Base-by-base conservation (phyloP, 805 yeast species). In the Yarrowia hollandica region DNA sequence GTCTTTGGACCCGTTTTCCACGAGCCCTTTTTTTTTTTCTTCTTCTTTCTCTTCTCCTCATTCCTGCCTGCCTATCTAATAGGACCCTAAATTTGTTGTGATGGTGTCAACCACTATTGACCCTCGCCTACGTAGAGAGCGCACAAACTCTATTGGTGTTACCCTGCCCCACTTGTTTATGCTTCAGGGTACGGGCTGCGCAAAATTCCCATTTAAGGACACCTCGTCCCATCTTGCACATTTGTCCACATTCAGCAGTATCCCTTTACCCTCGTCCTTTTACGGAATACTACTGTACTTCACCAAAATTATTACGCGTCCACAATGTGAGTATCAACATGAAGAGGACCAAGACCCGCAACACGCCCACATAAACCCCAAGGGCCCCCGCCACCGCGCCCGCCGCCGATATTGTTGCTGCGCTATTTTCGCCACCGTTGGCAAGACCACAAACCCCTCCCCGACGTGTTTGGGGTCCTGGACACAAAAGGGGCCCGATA, bases 211-310 rank as follows among this genome's bases (percentile, higher is more conserved):
- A 48, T 48, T 48, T 48, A 48, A 48, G 55, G 55, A 48, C 55
- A 31, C 26, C 30, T 31, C 30, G 21, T 48, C 55, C 55, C 55
- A 48, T 31, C 39, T 48, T 33, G 55, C 55, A 48, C 38, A 31
- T 31, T 48, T 48, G 38, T 31, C 55, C 55, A 48, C 55, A 48
- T 48, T 48, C 55, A 48, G 55, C 55, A 48, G 55, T 48, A 31
- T 48, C 55, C 55, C 55, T 48, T 48, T 33, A 33, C 55, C 55
- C 55, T 48, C 55, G 39, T 48, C 55, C 55, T 48, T 48, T 48
- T 48, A 48, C 39, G 55, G 55, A 48, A 48, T 33, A 48, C 39
- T 48, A 48, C 55, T 31, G 55, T 31, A 48, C 52, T 44, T 44
- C 52, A 44, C 52, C 34, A 44, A 44, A 44, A 44, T 44, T 44